Evolutionary conservation across 108 stramenopile species (phyloP), one percentile per base, ranked within the genome.

Genomic region (Schizochytrium sp.): DNA sequence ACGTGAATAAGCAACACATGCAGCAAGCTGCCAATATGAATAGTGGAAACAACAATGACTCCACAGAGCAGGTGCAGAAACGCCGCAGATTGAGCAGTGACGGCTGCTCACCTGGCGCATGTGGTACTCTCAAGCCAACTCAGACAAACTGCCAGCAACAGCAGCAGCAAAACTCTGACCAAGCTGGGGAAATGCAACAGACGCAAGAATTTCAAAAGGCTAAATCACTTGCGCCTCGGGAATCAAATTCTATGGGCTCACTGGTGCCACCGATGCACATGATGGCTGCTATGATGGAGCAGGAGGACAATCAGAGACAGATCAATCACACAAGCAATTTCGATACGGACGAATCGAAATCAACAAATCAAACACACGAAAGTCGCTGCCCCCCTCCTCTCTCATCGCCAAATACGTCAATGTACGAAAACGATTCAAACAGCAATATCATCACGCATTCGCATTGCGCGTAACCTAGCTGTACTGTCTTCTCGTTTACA

Each of bases 201-300:
- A 17, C 40, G 64, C 64, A 69, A 44, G 42, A 69, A 69, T 2
- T 44, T 44, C 12, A 28, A 7, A 38, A 69, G 44, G 64, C 19
- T 8, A 69, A 69, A 15, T 69, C 64, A 7, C 64, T 69, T 44
- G 15, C 12, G 28, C 59, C 59, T n/a, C 59, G 19, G 17, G 59
- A n/a, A n/a, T n/a, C 59, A n/a, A 60, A 17, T 2, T n/a, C 1
- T n/a, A 60, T n/a, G 59, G 59, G 17, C 17, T 17, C 19, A 60
- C 40, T 69, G 64, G 64, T 69, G 40, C 64, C 64, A 8, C 64
- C 64, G 1, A 69, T 69, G 64, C 64, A 69, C 64, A 69, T 69
- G 64, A 69, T 69, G 64, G 64, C 64, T 7, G 64, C 64, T 7
- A 69, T 69, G 64, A 69, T 69, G 12, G 64, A 69, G 28, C 64